Base-by-base conservation (phyloP, 208 protist genomes). In the Acanthamoeba triangularis region DNA sequence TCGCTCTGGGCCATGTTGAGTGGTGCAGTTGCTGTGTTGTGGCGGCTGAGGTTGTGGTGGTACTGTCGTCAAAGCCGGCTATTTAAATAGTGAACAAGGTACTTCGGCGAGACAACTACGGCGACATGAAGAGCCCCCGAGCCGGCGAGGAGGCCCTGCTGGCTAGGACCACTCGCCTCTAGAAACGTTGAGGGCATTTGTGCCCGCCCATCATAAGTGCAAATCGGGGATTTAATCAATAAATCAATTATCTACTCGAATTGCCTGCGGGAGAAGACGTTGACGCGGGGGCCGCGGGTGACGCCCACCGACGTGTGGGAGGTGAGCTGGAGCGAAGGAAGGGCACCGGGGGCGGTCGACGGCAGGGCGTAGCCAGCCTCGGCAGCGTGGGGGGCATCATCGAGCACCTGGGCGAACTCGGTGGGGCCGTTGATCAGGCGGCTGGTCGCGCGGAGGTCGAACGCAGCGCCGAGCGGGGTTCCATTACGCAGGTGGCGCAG, bases 371-470 rank as follows among this genome's bases (percentile, higher is more conserved):
- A 13, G 49, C 37, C 37, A n/a, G 41, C 33, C 23, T 14, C 41
- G 49, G 80, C 25, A 14, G 35, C 49, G 30, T 23, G 18, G 80
- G 52, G 49, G 80, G 47, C 28, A 10, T 88, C 80, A 7, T 14
- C 8, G 49, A 88, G 25, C 5, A 10, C 35, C 20, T 44, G 20
- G 4, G 14, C 30, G 80, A 88, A 88, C n/a, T 54, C 11, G 28
- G 80, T 88, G n/a, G 80, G 80, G 80, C 80, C 52, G 28, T 88
- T 88, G 49, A 16, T 88, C 49, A 88, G 49, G 49, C 44, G 80
- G 11, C n/a, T 65, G 16, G 80, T 88, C 25, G 80, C 8, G 30
- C 80, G 80, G 47, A 88, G 80, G 23, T 88, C 80, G 16, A 88
- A 63, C 23, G 80, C 41, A 25, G 80, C 72, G 25, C 72, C 80